phyloP scores from a whole-genome alignment of 441 rosid species.

The Eugenia klotzschiana region DNA sequence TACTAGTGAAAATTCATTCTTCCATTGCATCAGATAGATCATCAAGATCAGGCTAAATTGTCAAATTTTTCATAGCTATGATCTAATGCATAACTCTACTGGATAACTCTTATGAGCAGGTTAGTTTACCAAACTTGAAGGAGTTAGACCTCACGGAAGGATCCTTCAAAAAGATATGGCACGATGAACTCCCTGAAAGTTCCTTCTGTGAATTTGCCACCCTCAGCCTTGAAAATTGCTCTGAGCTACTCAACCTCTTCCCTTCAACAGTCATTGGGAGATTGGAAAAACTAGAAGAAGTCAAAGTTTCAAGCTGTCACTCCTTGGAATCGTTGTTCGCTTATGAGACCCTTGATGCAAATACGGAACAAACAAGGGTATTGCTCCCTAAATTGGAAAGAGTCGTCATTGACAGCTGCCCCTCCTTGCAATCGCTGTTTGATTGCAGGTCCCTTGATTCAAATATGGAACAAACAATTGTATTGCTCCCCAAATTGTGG shows the following conservation, averaged over 20 bases:
- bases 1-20: not conserved
- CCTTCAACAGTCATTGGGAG: not conserved
- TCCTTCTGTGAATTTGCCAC: not conserved
- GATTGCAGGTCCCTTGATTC: not conserved
- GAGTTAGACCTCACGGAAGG: too few relatives aligned
- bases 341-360: not conserved
- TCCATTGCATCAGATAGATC: accelerated
- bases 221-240: accelerated
- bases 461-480: accelerated
- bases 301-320: not conserved
- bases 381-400: not conserved
- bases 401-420: accelerated
- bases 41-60: accelerated
- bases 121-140: not conserved
- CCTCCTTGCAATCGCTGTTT: not conserved
- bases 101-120: not conserved
- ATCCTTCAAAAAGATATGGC: not conserved
- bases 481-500: not conserved
- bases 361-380: not conserved
- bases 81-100: too few relatives aligned
- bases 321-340: not conserved
- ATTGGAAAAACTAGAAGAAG: too few relatives aligned
- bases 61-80: not conserved
- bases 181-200: accelerated
- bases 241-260: not conserved